Evolutionary conservation across 208 protist species (phyloP).

Genomic region (Acanthamoeba sp.): DNA sequence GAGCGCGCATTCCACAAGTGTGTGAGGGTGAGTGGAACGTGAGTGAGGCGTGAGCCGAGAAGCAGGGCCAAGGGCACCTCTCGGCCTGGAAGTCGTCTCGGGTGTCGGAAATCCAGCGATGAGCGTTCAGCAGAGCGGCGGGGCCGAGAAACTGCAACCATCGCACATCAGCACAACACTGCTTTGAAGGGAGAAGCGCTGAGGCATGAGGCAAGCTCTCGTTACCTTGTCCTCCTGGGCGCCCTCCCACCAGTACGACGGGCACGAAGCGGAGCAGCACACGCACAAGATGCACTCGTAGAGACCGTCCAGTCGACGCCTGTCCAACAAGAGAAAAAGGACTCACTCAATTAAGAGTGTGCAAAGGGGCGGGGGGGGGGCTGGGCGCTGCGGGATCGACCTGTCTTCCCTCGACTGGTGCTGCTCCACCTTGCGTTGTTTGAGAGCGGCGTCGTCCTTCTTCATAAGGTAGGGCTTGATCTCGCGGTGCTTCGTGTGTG

Average conservation of each 20-base stretch:
- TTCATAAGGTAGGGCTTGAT: conserved; percentile 90
- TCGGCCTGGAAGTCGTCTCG: conserved; percentile 85
- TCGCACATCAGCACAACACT: not conserved
- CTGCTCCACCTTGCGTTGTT: conserved; percentile 76
- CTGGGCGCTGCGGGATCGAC: too few species aligned
- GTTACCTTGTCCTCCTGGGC: conserved; percentile 82
- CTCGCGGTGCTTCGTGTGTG: conserved; percentile 89
- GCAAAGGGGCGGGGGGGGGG: too few species aligned
- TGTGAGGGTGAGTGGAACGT: too few species aligned
- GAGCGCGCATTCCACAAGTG: not conserved
- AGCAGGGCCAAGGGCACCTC: too few species aligned
- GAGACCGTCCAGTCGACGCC: conserved; percentile 88
- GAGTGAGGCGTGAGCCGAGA: too few species aligned
- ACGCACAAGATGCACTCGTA: conserved; percentile 95
- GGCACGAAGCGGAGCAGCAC: conserved; percentile 93
- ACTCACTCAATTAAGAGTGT: too few species aligned
- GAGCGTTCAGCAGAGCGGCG: conserved; percentile 90
- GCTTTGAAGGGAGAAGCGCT: not conserved
- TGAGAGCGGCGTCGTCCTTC: not conserved
- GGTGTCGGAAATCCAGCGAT: conserved; percentile 92
- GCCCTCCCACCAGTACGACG: conserved; percentile 93
- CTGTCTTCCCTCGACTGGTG: conserved; percentile 85
- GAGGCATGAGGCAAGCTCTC: too few species aligned
- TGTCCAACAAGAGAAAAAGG: too few species aligned
- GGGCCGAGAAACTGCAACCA: conserved; percentile 84